Evolutionary conservation across 2,329 filamentous ascomycete genomes (phyloP).

Genomic region (Xylaria sp.): DNA sequence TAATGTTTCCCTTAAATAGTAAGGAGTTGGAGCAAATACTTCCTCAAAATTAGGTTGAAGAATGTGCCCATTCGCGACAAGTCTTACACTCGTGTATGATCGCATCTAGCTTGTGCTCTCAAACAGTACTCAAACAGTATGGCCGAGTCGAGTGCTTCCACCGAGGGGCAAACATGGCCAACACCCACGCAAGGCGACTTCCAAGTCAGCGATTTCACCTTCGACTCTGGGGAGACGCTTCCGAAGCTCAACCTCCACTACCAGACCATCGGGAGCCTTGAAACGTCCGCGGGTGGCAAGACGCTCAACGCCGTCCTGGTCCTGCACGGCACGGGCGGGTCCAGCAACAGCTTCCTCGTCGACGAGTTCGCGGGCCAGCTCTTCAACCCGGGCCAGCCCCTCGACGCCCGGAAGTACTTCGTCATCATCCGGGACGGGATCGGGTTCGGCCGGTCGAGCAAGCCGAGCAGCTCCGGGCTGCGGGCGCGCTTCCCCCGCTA

Average conservation of each 20-base stretch:
- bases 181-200: neutral
- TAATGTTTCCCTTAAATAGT: neutral
- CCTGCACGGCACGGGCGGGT: constrained; percentile 4
- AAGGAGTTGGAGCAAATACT: neutral
- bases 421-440: constrained; percentile 33
- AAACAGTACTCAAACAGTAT: neutral
- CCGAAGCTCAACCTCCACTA: neutral
- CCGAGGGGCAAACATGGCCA: neutral
- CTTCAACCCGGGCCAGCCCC: constrained; percentile 29
- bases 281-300: neutral
- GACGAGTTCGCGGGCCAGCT: constrained; percentile 22
- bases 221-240: neutral
- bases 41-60: neutral
- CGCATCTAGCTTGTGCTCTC: neutral
- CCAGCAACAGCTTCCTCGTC: constrained; percentile 4
- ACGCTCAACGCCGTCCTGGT: constrained; percentile 1
- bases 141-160: neutral
- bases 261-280: neutral
- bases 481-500: neutral
- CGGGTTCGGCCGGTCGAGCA: constrained; percentile 33
- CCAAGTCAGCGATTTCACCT: neutral
- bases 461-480: constrained; percentile 22
- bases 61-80: neutral
- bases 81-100: neutral
- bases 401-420: constrained; percentile 28